Evolutionary conservation across 768 basidiomycete genomes (phyloP).

Genomic region (Leccinum incarnatum): DNA sequence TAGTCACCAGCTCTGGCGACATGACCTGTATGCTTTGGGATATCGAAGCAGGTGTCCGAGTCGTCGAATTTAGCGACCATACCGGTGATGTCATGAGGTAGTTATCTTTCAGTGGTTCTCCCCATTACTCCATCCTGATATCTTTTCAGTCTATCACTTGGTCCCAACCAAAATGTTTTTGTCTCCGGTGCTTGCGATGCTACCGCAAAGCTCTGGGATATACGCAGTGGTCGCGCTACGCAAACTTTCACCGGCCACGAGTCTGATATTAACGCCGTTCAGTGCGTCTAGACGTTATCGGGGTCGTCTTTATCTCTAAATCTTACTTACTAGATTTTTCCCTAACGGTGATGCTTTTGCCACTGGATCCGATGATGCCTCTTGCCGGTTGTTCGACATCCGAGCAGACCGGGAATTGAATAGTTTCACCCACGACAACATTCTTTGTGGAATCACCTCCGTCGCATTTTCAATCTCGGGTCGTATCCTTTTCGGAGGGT

Average conservation of each 20-base stretch:
- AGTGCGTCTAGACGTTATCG: conserved; percentile 53
- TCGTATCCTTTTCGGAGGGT: conserved; percentile 95
- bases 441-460: conserved; percentile 97
- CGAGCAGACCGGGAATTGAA: conserved; percentile 97
- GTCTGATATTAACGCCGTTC: conserved; percentile 98
- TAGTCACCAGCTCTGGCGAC: conserved; percentile 95
- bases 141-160: conserved; percentile 77
- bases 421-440: conserved; percentile 97
- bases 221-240: conserved; percentile 93
- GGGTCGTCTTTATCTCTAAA: conserved; percentile 6
- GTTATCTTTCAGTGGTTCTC: conserved; percentile 1
- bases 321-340: conserved; percentile 73
- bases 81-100: conserved; percentile 99
- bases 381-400: conserved; percentile 96
- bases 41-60: conserved; percentile 94
- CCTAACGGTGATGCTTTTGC: conserved; percentile 99
- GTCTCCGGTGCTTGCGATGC: conserved; percentile 99
- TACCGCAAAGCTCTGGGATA: conserved; percentile 98
- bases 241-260: conserved; percentile 99
- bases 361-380: conserved; percentile 97
- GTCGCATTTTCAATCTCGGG: conserved; percentile 99
- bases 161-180: conserved; percentile 90
- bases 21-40: conserved; percentile 99
- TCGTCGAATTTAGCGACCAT: conserved; percentile 99
- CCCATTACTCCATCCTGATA: conserved; percentile 9